phyloP scores from a whole-genome alignment of 2,329 filamentous ascomycete genomes.

The Penicillium griseofulvum region DNA sequence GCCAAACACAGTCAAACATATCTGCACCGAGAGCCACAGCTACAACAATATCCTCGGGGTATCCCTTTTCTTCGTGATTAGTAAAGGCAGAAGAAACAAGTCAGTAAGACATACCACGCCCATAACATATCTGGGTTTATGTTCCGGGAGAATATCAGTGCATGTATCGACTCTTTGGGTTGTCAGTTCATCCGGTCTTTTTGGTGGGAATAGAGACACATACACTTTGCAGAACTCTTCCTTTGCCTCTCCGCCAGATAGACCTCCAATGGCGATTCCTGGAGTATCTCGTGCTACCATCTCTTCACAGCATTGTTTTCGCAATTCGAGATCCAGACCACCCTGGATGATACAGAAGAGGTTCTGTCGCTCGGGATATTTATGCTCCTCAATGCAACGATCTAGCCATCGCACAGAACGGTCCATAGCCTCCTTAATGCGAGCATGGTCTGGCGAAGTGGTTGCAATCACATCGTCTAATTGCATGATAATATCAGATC shows the following conservation, averaged over 20 bases:
- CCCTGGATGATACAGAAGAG: conserved; percentile 99
- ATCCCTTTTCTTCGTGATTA: conserved; percentile 56
- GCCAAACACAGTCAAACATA: conserved; percentile 99
- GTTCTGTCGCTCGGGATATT: conserved; percentile 78
- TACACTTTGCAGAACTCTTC: conserved; percentile 82
- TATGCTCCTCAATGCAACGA: conserved; percentile 86
- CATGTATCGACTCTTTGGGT: conserved; percentile 67
- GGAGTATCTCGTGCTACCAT: conserved; percentile 92
- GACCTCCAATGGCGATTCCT: conserved; percentile 91
- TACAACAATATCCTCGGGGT: conserved; percentile 92
- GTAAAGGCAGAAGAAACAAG: not conserved
- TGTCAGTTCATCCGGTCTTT: conserved; percentile 4
- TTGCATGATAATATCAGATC: conserved; percentile 99
- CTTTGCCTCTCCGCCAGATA: conserved; percentile 95
- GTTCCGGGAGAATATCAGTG: conserved; percentile 76
- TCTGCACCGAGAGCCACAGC: conserved; percentile 92
- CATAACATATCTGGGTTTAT: conserved; percentile 99
- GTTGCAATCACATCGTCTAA: conserved; percentile 97
- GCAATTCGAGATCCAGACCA: conserved; percentile 82
- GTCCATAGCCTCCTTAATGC: conserved; percentile 94
- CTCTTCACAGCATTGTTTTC: conserved; percentile 74
- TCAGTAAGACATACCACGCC: conserved; percentile 64
- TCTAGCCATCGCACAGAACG: conserved; percentile 94
- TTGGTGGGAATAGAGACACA: conserved; percentile 1
- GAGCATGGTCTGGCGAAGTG: conserved; percentile 80